Base-by-base conservation (phyloP, 2,329 filamentous ascomycete genomes). In the Colletotrichum phormii region DNA sequence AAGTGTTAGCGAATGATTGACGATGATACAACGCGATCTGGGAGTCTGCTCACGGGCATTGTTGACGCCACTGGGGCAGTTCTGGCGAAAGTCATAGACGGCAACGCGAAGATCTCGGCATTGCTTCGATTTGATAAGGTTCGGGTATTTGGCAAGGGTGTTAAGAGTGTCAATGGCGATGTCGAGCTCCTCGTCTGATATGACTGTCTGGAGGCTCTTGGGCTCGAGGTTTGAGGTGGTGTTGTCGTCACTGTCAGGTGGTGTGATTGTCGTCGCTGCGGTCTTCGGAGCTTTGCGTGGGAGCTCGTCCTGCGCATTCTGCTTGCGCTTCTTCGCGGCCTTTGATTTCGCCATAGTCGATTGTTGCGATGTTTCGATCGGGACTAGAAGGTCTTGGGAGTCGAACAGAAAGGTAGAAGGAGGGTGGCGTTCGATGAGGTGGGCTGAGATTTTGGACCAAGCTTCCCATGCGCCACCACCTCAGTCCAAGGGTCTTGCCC, bases 71-170 rank as follows among this genome's bases (percentile, higher is more conserved):
- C 90, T 93, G 0, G 90, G 92, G 76, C 91, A 93, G 18, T 91
- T 89, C 79, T 93, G 89, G 1, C 91, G 88, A 72, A 94, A 94
- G 24, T 91, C 89, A 77, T 92, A 93, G 8, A 93, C 91, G 5
- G 91, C 91, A 4, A 88, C 89, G 24, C 92, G 86, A 2, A 94
- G 82, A 60, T 92, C 90, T 77, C 89, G 92, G 82, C 92, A 94
- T 29, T 85, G 86, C 77, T 92, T 93, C 0, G 90, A 89, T 80
- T 94, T 94, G 79, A 92, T 93, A 26, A 93, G 77, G 26, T 80
- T 82, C 0, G 92, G 91, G 74, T 93, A 87, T 70, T 88, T 81
- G 0, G 90, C 82, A 12, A 93, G 85, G 0, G 88, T 86, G 2
- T 82, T 84, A 33, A 94, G 85, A 0, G 91, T 93, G 37, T 93